Evolutionary conservation across 1,139 yeast species (phyloP), one percentile per base, ranked within the genome.

Genomic region (Kodamaea suecica): DNA sequence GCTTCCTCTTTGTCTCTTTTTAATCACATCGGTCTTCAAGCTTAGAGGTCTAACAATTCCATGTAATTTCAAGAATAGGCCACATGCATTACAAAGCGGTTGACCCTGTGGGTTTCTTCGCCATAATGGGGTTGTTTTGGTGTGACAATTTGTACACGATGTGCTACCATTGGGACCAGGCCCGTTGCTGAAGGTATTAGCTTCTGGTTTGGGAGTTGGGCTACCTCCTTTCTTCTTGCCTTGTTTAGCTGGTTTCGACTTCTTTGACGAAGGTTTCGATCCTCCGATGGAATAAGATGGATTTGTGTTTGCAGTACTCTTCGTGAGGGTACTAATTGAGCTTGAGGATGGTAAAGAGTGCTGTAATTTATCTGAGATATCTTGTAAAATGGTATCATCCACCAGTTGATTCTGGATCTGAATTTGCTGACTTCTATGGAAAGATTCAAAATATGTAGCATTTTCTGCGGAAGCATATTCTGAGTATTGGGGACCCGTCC

Each of bases 1-100:
- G 17, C 49, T 42, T 1, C 59, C 57, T 19, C 61, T 46, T 30
- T 56, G 61, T 21, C 61, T 43, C 41, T 55, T 56, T 31, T 56
- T 55, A 36, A 56, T 55, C 5, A 56, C 58, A 30, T 56, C 60
- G 1, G 60, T 56, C 29, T 56, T 56, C 37, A 56, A 45, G 28
- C 57, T 52, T 17, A 55, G 47, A 10, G 61, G 61, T n/a, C 61
- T 36, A 17, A 52, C 57, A 4, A 55, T 55, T 8, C 61, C 61
- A 26, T 55, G 61, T 11, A 55, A 40, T 38, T 55, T 55, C 38
- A 55, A 44, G 25, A 55, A 55, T 27, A 55, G 44, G 1, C 61
- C 61, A 38, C 61, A 55, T 6, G 61, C 61, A 36, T 55, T 55
- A 33, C 61, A 55, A 30, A 55, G 44, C 1, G 59, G 59, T 37